phyloP scores from a whole-genome alignment of 2,329 filamentous ascomycete species.

The Drechslera avenae region DNA sequence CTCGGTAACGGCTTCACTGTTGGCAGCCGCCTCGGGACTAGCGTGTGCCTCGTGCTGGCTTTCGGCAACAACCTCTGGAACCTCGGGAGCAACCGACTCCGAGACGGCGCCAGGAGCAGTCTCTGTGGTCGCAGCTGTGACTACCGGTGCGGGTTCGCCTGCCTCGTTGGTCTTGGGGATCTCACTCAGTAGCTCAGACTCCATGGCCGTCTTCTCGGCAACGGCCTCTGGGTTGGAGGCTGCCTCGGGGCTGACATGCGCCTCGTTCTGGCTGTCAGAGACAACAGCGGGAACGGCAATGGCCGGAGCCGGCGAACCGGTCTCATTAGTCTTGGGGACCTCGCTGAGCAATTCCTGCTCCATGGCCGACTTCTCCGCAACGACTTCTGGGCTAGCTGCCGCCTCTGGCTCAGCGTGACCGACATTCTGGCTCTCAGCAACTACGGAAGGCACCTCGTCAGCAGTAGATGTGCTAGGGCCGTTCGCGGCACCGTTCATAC shows the following conservation, averaged over 20 bases:
- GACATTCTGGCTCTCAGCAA: slow-evolving; percentile 72
- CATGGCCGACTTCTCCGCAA: slow-evolving; percentile 71
- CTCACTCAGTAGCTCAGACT: slow-evolving; percentile 73
- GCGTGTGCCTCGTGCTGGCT: slow-evolving; percentile 70
- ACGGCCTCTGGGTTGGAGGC: slow-evolving; percentile 68
- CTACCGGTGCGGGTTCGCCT: slow-evolving; percentile 44
- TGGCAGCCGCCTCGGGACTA: slow-evolving; percentile 68
- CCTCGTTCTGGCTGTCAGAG: slow-evolving; percentile 72
- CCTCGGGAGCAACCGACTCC: slow-evolving; percentile 39
- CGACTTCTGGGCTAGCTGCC: slow-evolving; percentile 66
- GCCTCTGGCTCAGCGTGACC: slow-evolving; percentile 68
- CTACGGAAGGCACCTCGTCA: slow-evolving; percentile 60
- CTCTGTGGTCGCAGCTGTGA: slow-evolving; percentile 19
- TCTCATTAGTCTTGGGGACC: slow-evolving; percentile 48
- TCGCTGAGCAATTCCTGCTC: slow-evolving; percentile 67
- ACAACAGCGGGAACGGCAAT: slow-evolving; percentile 62
- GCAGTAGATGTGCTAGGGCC: slow-evolving; percentile 42
- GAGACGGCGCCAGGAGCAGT: slow-evolving; percentile 18
- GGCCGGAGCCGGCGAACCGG: slow-evolving; percentile 42
- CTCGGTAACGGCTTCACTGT: slow-evolving; percentile 68
- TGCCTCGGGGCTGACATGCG: slow-evolving; percentile 67
- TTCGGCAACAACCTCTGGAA: slow-evolving; percentile 68
- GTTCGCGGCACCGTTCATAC: slow-evolving; percentile 39
- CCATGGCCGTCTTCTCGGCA: slow-evolving; percentile 71
- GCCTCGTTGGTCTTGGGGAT: slow-evolving; percentile 52